Evolutionary conservation across 1,284 basidiomycete genomes (phyloP).

Genomic region (Trametes polyzona): DNA sequence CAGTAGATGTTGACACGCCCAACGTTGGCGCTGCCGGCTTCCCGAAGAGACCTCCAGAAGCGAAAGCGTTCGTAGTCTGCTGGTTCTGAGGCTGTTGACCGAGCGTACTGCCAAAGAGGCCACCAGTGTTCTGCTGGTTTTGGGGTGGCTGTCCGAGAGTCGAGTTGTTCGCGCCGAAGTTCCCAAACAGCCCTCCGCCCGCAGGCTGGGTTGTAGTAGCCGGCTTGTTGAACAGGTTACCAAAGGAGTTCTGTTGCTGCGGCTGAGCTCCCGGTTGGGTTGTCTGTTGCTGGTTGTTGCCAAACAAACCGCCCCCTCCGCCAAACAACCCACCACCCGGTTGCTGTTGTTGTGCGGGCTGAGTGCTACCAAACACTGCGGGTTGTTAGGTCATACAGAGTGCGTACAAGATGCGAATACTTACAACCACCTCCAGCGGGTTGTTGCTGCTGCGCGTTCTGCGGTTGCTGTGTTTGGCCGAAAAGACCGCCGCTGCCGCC

Average conservation of each 20-base stretch:
- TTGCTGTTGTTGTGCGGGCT: slow-evolving; percentile 29
- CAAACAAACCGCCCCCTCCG: background rate
- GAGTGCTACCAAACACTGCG: slow-evolving; percentile 28
- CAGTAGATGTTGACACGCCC: slow-evolving; percentile 42
- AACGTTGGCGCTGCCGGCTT: slow-evolving; percentile 43
- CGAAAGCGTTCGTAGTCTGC: slow-evolving; percentile 39
- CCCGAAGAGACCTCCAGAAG: slow-evolving; percentile 47
- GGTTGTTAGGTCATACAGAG: background rate
- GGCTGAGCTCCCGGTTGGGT: slow-evolving; percentile 27
- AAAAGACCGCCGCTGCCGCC: slow-evolving; percentile 38
- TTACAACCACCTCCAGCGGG: slow-evolving; percentile 24
- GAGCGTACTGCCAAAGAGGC: slow-evolving; percentile 47
- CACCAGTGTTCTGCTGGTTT: slow-evolving; percentile 35
- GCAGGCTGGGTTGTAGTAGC: slow-evolving; percentile 30
- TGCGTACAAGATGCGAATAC: slow-evolving; percentile 2
- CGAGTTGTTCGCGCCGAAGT: slow-evolving; percentile 18
- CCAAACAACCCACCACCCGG: background rate
- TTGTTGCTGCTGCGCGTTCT: slow-evolving; percentile 29
- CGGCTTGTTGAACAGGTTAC: slow-evolving; percentile 39
- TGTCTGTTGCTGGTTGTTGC: background rate
- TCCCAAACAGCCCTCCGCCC: slow-evolving; percentile 46
- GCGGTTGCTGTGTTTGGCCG: slow-evolving; percentile 42
- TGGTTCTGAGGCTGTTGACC: slow-evolving; percentile 39
- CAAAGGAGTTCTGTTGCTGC: slow-evolving; percentile 4
- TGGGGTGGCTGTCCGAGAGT: slow-evolving; percentile 43